A percentile compares a stretch with the other conserved stretches of the same genome.
Evolutionary conservation across 2,329 filamentous ascomycete species (phyloP).

Genomic region (Tolypocladium sp.): DNA sequence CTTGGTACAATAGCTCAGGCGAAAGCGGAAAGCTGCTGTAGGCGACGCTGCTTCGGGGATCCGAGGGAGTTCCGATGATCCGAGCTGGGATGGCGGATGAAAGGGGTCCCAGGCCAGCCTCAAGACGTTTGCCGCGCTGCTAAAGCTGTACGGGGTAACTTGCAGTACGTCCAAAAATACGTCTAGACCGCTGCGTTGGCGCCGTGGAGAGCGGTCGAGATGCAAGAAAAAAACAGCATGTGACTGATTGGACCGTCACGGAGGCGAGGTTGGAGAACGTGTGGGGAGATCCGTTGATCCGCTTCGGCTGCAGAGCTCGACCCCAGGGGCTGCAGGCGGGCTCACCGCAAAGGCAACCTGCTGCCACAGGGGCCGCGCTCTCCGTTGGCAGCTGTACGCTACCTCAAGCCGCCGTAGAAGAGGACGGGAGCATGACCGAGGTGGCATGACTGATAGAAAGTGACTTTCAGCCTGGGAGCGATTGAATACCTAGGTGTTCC

Average conservation of each 20-base stretch:
- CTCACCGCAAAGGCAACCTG: neutral
- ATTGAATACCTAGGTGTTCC: too few species aligned
- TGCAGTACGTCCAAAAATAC: neutral
- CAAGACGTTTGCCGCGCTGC: neutral
- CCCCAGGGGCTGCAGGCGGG: neutral
- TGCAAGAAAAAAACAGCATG: neutral
- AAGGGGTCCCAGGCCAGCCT: neutral
- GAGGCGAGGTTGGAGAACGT: neutral
- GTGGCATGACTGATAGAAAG: too few species aligned
- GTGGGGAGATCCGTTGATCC: neutral
- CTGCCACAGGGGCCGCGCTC: neutral
- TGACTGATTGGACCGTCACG: conserved; percentile 1
- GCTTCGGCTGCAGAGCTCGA: neutral
- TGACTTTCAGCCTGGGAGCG: too few species aligned
- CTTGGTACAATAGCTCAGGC: neutral
- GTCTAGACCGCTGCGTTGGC: neutral
- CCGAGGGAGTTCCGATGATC: neutral
- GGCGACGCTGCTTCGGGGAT: neutral
- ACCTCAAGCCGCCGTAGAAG: too few species aligned
- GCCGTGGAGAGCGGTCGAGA: neutral
- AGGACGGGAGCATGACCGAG: too few species aligned
- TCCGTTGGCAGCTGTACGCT: too few species aligned
- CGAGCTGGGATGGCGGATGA: neutral
- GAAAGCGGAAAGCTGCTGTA: too few species aligned
- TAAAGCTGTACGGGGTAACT: neutral